Base-by-base conservation (phyloP, 73 alveolate species). In the Uronychia setigera region DNA sequence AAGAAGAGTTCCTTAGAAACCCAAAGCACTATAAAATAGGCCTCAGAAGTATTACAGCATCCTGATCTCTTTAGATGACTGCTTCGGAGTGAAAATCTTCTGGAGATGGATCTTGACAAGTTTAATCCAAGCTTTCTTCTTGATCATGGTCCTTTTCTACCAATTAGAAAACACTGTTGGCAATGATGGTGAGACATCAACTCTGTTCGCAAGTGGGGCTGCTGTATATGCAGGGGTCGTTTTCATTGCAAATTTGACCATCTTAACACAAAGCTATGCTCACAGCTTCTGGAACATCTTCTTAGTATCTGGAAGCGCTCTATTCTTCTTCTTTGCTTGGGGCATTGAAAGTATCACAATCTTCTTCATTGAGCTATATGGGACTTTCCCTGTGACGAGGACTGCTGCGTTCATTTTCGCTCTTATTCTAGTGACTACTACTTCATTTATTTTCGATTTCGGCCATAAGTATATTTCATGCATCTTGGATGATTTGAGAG, bases 201-300 rank as follows among this genome's bases (percentile, higher is more conserved):
- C 58, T 19, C 32, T 81, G 1, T 95, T 93, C 92, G 77, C 82
- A n/a, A 81, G 90, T 33, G 97, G 98, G n/a, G 84, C 88, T 0
- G 85, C 91, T 33, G 93, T 91, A 33, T 88, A 81, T 67, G 92
- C 91, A 0, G 95, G 88, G 30, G 95, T 93, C 26, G 94, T 93
- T 32, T 58, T 93, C 28, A 78, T 87, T 5, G 95, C 91, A 27
- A 95, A 95, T 85, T 67, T 93, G 81, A 95, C 90, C 77, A 83
- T 95, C n/a, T 32, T 89, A 31, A 35, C 85, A 5, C 94, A 93
- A 35, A 88, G 99, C 14, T 88, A 81, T 80, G 87, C 95, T 33
- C 98, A 93, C 84, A 83, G 91, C 34, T 35, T 80, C 58, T 80
- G 78, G 80, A 78, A 92, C 11, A 31, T 92, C 27, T 13, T 80